phyloP scores from a whole-genome alignment of 106 monocot species.

The Dioscorea zingiberensis region DNA sequence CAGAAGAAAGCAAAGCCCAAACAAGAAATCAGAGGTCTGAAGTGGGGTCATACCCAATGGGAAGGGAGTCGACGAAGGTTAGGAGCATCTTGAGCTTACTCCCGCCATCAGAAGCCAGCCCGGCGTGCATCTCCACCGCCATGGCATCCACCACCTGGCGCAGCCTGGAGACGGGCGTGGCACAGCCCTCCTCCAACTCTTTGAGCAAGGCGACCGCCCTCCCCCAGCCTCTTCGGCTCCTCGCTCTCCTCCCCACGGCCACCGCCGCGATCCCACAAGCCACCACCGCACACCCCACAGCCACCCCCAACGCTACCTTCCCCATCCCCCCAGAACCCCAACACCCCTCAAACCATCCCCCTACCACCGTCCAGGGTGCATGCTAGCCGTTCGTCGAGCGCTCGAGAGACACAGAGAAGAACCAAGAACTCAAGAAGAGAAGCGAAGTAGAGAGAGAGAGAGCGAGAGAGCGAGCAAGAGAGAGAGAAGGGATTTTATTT shows the following conservation, averaged over 20 bases:
- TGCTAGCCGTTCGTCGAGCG: background rate
- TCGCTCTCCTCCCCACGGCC: slow-evolving; percentile 32
- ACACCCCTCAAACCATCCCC: slow-evolving; percentile 3
- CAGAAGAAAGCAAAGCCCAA: no score
- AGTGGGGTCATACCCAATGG: slow-evolving; percentile 36
- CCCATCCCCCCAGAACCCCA: slow-evolving; percentile 27
- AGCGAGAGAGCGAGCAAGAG: background rate
- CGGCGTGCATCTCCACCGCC: slow-evolving; percentile 89
- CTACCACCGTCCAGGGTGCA: slow-evolving; percentile 4
- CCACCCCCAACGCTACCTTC: slow-evolving; percentile 43
- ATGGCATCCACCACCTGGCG: slow-evolving; percentile 73
- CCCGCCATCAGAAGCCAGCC: slow-evolving; percentile 71
- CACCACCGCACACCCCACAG: slow-evolving; percentile 60
- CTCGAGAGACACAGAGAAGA: no score
- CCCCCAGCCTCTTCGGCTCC: slow-evolving; percentile 38
- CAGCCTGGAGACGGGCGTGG: slow-evolving; percentile 36
- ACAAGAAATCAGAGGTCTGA: no score
- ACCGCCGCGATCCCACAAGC: slow-evolving; percentile 53
- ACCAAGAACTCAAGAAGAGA: background rate
- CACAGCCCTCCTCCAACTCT: slow-evolving; percentile 63
- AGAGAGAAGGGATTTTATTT: background rate
- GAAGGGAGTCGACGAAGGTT: slow-evolving; percentile 56
- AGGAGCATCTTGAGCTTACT: slow-evolving; percentile 85
- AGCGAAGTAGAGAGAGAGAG: background rate
- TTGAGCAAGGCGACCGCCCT: slow-evolving; percentile 37